Base-by-base conservation (phyloP, 768 basidiomycete genomes). In the Mycena olivaceomarginata region DNA sequence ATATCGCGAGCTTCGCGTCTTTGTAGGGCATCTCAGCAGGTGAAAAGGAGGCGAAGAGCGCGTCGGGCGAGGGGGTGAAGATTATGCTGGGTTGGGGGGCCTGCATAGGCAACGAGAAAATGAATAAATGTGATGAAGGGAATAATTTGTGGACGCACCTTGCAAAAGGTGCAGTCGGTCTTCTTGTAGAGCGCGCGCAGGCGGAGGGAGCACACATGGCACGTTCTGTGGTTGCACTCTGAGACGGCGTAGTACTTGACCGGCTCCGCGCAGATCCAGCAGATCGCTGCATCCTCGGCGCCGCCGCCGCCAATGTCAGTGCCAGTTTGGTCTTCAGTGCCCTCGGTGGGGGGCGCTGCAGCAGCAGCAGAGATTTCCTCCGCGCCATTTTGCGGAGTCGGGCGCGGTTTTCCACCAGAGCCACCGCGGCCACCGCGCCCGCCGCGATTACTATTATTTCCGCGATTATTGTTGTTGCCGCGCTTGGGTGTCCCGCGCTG, bases 211-310 rank as follows among this genome's bases (percentile, higher is more conserved):
- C 98, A 99, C 75, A 98, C 94, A 85, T 98, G 97, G 88, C 98
- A 99, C 4, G 97, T 99, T 67, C 96, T 89, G 83, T 99, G 98
- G 83, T 97, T 96, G 86, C 98, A 99, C 70, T 94, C 92, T 20
- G 97, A 94, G 41, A 98, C 86, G 8, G 96, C 92, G 84, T 94
- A 97, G 83, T 96, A 98, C 82, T 95, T 97, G 85, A 98, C 93
- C 5, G 94, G 94, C 81, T 99, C 97, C 1, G 97, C 97, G 82
- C 98, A 98, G 85, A 99, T 99, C 92, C 93, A 98, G 86, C 98
- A 99, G 13, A 94, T 84, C 66, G 84, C 85, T 40, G 79, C 82
- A 20, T 92, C 90, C 15, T 84, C 83, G 8, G 83, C 86, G 25
- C 83, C 63, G 63, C n/a, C n/a, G n/a, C 12, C 68, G 31, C 31